Evolutionary conservation across 495 filamentous ascomycete species (phyloP).

Genomic region (Lasiosphaeria ovina): DNA sequence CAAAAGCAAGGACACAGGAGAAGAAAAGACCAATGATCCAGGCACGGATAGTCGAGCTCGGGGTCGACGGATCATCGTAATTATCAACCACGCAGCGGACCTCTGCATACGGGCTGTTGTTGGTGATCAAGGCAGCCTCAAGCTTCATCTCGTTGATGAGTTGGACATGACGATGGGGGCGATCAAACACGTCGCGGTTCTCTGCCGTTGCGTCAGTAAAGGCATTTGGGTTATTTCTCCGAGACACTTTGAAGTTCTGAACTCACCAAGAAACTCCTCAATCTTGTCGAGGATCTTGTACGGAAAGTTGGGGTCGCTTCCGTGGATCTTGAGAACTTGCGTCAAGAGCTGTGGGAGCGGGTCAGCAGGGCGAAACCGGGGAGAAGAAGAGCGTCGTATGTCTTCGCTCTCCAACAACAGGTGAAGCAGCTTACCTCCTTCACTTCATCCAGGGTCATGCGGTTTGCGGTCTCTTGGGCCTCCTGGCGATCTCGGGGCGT

Average conservation of each 20-base stretch:
- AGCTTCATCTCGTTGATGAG: slow-evolving; percentile 43
- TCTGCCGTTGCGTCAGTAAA: slow-evolving; percentile 9
- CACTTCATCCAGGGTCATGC: slow-evolving; percentile 28
- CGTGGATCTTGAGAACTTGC: slow-evolving; percentile 35
- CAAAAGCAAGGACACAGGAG: slow-evolving; percentile 30
- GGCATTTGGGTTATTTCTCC: not conserved
- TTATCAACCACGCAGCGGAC: slow-evolving; percentile 49
- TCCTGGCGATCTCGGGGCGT: slow-evolving; percentile 28
- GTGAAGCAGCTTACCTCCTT: slow-evolving; percentile 1
- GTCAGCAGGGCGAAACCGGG: slow-evolving; percentile 3
- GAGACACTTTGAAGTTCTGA: not conserved
- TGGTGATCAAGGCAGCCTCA: slow-evolving; percentile 40
- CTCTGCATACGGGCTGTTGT: slow-evolving; percentile 45
- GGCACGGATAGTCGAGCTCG: slow-evolving; percentile 35
- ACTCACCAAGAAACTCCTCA: slow-evolving; percentile 33
- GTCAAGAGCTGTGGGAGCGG: slow-evolving; percentile 22
- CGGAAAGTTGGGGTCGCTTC: slow-evolving; percentile 40
- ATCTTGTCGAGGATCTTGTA: slow-evolving; percentile 30
- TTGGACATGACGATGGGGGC: slow-evolving; percentile 30
- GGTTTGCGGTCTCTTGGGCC: slow-evolving; percentile 24
- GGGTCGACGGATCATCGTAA: slow-evolving; percentile 35
- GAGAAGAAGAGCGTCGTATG: not conserved
- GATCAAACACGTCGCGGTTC: slow-evolving; percentile 25
- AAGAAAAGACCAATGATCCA: slow-evolving; percentile 39
- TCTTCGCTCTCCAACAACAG: not conserved